Percentiles rank a stretch among this genome's conserved stretches.
These are phyloP conservation scores for Russula sp. DNA, from an alignment of 768 basidiomycete species.

Conservation along the genomic window DNA sequence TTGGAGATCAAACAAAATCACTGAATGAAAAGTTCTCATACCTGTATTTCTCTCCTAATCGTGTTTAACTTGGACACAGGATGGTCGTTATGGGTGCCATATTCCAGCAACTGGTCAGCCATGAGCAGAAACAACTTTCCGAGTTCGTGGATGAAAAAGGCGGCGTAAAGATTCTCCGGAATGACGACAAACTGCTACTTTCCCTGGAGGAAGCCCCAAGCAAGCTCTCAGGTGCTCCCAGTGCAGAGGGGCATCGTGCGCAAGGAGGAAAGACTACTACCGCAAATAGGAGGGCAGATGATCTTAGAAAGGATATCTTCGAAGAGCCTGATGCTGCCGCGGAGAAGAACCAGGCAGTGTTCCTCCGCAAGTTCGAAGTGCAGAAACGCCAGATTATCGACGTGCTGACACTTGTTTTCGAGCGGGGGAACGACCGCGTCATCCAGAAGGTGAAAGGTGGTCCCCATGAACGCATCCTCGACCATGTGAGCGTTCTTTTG, in stretches of 20 bases:
- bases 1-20: not conserved
- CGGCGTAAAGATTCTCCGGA: conserved; percentile 22
- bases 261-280: not conserved
- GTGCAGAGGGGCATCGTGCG: not conserved
- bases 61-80: conserved; percentile 2
- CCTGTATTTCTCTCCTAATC: not conserved
- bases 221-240: not conserved
- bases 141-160: conserved; percentile 24
- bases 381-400: conserved; percentile 18
- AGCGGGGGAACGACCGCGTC: conserved; percentile 20
- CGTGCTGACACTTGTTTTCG: conserved; percentile 19
- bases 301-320: conserved; percentile 23
- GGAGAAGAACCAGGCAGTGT: conserved; percentile 20
- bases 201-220: conserved; percentile 22
- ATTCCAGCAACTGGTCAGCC: conserved; percentile 15
- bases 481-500: not conserved
- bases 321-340: conserved; percentile 25
- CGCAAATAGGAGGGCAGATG: not conserved
- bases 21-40: conserved; percentile 20
- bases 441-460: conserved; percentile 25
- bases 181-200: conserved; percentile 24
- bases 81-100: conserved; percentile 20
- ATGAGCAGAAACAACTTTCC: conserved; percentile 15
- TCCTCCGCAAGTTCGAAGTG: conserved; percentile 26
- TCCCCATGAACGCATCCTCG: conserved; percentile 26